phyloP scores from a whole-genome alignment of 495 filamentous ascomycete genomes.

The Bombardia bombarda region DNA sequence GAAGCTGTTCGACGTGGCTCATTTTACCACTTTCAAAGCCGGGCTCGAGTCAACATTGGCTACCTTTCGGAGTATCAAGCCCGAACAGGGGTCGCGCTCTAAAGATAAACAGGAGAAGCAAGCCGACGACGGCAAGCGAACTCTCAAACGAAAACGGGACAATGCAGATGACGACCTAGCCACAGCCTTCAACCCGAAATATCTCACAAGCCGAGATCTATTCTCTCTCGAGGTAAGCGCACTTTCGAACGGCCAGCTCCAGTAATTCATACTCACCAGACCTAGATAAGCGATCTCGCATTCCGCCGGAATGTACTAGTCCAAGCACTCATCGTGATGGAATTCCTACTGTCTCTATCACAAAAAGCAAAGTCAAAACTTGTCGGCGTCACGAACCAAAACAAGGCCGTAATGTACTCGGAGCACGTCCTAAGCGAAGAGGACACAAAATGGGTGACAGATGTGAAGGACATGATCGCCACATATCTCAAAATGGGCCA shows the following conservation, averaged over 20 bases:
- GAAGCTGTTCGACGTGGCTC: slow-evolving; percentile 59
- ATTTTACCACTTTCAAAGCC: slow-evolving; percentile 69
- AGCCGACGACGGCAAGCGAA: slow-evolving; percentile 51
- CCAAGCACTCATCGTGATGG: slow-evolving; percentile 85
- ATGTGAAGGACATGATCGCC: slow-evolving; percentile 65
- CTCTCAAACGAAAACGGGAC: slow-evolving; percentile 66
- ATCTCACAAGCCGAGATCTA: slow-evolving; percentile 86
- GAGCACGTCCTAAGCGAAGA: slow-evolving; percentile 69
- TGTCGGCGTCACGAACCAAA: slow-evolving; percentile 52
- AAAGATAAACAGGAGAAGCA: slow-evolving; percentile 34
- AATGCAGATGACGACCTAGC: slow-evolving; percentile 53
- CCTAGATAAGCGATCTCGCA: slow-evolving; percentile 79
- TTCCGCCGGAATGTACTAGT: slow-evolving; percentile 91
- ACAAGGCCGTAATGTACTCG: slow-evolving; percentile 80
- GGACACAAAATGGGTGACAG: slow-evolving; percentile 73
- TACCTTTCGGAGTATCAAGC: slow-evolving; percentile 71
- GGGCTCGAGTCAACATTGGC: slow-evolving; percentile 70
- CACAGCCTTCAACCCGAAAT: slow-evolving; percentile 89
- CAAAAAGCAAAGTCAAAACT: slow-evolving; percentile 73
- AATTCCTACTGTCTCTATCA: slow-evolving; percentile 85
- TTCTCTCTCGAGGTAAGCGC: slow-evolving; percentile 90
- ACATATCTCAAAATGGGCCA: slow-evolving; percentile 63
- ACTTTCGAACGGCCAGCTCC: background rate
- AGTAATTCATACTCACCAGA: slow-evolving; percentile 10
- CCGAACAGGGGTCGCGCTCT: slow-evolving; percentile 47